These are phyloP conservation scores for Sphagnum contortum DNA, from an alignment of 225 moss, liverwort and hornwort species.

Conservation along the genomic window DNA sequence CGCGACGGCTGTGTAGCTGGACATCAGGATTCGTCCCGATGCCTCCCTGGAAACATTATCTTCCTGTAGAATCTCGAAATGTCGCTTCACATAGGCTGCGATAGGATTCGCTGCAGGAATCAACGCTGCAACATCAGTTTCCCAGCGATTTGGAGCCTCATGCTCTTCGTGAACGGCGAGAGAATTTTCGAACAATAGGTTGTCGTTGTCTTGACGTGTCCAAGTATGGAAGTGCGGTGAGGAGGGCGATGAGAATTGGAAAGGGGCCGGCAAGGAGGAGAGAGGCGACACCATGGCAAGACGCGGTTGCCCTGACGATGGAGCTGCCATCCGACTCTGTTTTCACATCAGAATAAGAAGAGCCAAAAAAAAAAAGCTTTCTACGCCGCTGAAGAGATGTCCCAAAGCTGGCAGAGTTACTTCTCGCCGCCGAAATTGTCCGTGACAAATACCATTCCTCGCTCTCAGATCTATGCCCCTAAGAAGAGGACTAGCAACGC, in stretches of 20 bases:
- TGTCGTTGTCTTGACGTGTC: slow-evolving; percentile 64
- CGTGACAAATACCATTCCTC: too few relatives aligned
- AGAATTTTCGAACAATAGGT: slow-evolving; percentile 61
- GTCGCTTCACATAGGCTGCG: slow-evolving; percentile 61
- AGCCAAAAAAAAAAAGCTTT: too few relatives aligned
- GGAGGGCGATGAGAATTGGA: slow-evolving; percentile 32
- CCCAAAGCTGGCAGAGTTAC: too few relatives aligned
- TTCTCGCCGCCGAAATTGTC: too few relatives aligned
- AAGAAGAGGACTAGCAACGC: too few relatives aligned
- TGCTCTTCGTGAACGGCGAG: slow-evolving; percentile 42
- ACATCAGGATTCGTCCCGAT: slow-evolving; percentile 63
- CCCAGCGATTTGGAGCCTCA: slow-evolving; percentile 54
- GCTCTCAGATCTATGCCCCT: too few relatives aligned
- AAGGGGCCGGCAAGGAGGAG: slow-evolving; percentile 14
- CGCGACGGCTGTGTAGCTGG: slow-evolving; percentile 54
- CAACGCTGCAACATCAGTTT: slow-evolving; percentile 57
- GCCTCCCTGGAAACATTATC: slow-evolving; percentile 63
- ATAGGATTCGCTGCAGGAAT: slow-evolving; percentile 51
- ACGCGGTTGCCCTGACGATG: slow-evolving; percentile 5
- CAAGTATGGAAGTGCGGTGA: slow-evolving; percentile 27
- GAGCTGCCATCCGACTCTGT: slow-evolving; percentile 9
- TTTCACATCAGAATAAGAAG: too few relatives aligned
- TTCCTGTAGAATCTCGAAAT: slow-evolving; percentile 68
- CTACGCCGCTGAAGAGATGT: too few relatives aligned
- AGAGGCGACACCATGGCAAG: background rate